Evolutionary conservation across 2,329 filamentous ascomycete genomes (phyloP).

Genomic region (Epichloe sp.): DNA sequence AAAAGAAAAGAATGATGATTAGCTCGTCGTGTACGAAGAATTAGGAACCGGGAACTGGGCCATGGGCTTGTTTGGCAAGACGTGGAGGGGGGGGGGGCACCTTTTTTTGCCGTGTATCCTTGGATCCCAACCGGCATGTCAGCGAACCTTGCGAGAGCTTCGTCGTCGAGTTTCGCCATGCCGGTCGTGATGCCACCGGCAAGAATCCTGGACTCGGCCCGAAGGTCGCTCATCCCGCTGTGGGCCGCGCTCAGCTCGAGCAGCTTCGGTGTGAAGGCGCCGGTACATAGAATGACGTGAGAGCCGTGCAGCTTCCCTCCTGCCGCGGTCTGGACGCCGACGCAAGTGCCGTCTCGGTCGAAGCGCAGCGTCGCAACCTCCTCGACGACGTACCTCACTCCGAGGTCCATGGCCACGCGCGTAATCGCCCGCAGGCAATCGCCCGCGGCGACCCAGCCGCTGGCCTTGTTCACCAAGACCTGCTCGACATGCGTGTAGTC

Average conservation of each 20-base stretch:
- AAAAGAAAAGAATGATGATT: too few species aligned
- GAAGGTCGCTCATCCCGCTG: slow-evolving; percentile 33
- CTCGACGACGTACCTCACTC: slow-evolving; percentile 44
- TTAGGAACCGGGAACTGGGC: too few species aligned
- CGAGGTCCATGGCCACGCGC: slow-evolving; percentile 35
- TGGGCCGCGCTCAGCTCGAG: slow-evolving; percentile 36
- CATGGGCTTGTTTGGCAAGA: too few species aligned
- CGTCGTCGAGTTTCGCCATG: slow-evolving; percentile 37
- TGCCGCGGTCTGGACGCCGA: slow-evolving; percentile 33
- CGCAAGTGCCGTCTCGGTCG: slow-evolving; percentile 28
- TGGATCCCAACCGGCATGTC: slow-evolving; percentile 37
- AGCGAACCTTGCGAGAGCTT: slow-evolving; percentile 30
- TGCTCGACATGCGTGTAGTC: slow-evolving; percentile 46
- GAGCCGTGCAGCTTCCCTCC: slow-evolving; percentile 35
- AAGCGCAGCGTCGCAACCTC: slow-evolving; percentile 36
- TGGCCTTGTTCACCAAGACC: slow-evolving; percentile 46
- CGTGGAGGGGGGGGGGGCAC: slow-evolving; percentile 10
- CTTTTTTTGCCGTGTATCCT: slow-evolving; percentile 23
- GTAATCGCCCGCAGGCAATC: slow-evolving; percentile 43
- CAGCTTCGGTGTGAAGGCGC: slow-evolving; percentile 44
- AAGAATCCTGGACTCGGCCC: slow-evolving; percentile 39
- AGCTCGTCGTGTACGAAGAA: too few species aligned
- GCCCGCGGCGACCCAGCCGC: slow-evolving; percentile 51
- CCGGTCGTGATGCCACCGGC: slow-evolving; percentile 48
- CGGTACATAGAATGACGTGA: slow-evolving; percentile 40